Conservation (phyloP, 192 early-diverging fungal genomes). For the Phycomyces nitens region DNA sequence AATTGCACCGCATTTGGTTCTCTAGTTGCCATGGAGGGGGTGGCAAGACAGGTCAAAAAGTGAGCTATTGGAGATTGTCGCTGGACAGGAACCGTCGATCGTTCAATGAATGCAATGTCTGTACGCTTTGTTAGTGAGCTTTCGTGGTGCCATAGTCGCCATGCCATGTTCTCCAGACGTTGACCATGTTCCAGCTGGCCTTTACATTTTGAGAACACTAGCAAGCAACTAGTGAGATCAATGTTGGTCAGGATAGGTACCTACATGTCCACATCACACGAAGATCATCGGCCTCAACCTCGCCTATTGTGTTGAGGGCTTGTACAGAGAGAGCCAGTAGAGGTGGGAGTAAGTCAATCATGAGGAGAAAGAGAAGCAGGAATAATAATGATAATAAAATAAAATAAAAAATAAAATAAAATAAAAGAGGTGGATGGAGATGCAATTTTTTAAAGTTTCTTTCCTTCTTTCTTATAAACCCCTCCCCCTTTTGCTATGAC, state of each 20-base stretch:
- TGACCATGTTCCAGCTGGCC: conserved; percentile 18
- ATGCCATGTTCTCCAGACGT: conserved; percentile 34
- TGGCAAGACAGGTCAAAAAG: not conserved
- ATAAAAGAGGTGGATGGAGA: too few relatives aligned
- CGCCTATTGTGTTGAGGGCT: too few relatives aligned
- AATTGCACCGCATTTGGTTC: too few relatives aligned
- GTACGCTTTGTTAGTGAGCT: too few relatives aligned
- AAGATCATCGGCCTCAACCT: not conserved
- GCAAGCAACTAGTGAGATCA: not conserved
- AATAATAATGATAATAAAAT: too few relatives aligned
- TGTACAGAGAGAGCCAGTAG: too few relatives aligned
- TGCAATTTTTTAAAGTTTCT: too few relatives aligned
- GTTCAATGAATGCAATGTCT: too few relatives aligned
- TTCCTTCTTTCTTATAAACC: too few relatives aligned
- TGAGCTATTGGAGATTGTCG: not conserved
- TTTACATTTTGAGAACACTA: conserved; percentile 35
- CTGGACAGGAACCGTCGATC: not conserved
- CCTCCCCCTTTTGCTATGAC: conserved; percentile 16
- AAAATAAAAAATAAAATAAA: too few relatives aligned
- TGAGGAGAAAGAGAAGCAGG: too few relatives aligned
- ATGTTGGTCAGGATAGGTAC: not conserved
- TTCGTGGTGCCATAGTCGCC: conserved; percentile 29
- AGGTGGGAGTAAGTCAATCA: too few relatives aligned
- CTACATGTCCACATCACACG: not conserved
- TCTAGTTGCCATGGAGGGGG: not conserved